Evolutionary conservation across 1,284 basidiomycete species (phyloP), one percentile per base, ranked within the genome.

Genomic region (Austroboletus rostrupii): DNA sequence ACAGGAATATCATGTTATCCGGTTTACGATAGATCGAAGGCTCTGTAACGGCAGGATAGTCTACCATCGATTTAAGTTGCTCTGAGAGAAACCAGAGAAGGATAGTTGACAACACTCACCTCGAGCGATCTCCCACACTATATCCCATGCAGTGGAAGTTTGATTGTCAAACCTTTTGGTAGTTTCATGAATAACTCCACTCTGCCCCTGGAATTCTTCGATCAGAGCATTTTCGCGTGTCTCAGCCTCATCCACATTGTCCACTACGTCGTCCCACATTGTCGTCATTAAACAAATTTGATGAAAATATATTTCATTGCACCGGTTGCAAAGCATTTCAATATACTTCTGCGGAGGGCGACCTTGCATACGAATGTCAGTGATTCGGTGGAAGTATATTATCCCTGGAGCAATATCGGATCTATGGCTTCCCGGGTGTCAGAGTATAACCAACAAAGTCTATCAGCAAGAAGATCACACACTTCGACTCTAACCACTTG

Each of bases 331-430:
- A 35, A 53, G 23, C 31, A 26, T 44, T 13, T 48, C 35, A n/a
- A 36, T 36, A 10, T 36, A 57, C 73, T 79, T 28, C 69, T 71
- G 13, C 57, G 56, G 13, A 68, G 71, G 38, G 73, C 26, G 70
- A n/a, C 75, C 75, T 16, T 71, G 68, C 55, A 79, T 64, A 9
- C 75, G 69, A 55, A 66, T 66, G 54, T 78, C 76, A 14, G 72
- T 70, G 48, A 80, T 80, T 12, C 73, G 69, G 50, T 79, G 77
- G 51, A 76, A 60, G 58, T 78, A 80, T 19, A 79, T 67, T 45
- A 79, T 61, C 0, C 78, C 77, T 33, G 56, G 33, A 13, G 67
- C 59, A 3, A 76, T 56, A 20, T 17, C 51, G 35, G 53, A 6
- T 28, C 4, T n/a, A 49, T 28, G 32, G 2, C 54, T 55, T 42